These are phyloP conservation scores for Plantago rigida DNA, from an alignment of 305 asterid genomes.

Conservation along the genomic window DNA sequence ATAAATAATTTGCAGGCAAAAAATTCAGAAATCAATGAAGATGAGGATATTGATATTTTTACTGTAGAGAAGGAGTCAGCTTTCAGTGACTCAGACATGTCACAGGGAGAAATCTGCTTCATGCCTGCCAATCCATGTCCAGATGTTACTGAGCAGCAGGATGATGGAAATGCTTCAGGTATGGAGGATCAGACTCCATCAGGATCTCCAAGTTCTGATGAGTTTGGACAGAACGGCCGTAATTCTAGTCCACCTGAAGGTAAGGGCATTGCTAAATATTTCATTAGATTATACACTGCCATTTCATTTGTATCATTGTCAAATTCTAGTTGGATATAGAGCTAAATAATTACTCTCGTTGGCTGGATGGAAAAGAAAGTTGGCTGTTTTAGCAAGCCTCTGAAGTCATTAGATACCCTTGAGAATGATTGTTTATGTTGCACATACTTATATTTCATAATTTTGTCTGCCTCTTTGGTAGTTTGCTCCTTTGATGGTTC, in stretches of 20 bases:
- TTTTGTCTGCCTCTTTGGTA: too few relatives aligned
- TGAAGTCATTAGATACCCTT: conserved; percentile 9
- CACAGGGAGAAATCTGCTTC: conserved; percentile 62
- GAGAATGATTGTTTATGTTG: conserved; percentile 6
- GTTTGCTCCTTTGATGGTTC: too few relatives aligned
- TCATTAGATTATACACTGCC: too few relatives aligned
- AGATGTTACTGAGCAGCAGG: conserved; percentile 64
- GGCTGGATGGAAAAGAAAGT: too few relatives aligned
- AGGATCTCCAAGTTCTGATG: conserved; percentile 67
- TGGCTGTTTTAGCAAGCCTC: not conserved
- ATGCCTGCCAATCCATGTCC: conserved; percentile 72
- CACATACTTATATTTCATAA: not conserved
- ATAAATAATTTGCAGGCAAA: conserved; percentile 46
- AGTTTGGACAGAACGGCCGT: conserved; percentile 66
- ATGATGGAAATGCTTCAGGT: conserved; percentile 43
- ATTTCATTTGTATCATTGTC: too few relatives aligned
- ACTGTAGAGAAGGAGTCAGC: conserved; percentile 59
- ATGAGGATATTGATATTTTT: conserved; percentile 63
- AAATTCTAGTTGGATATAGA: too few relatives aligned
- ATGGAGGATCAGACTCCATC: conserved; percentile 58
- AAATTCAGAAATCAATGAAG: conserved; percentile 59
- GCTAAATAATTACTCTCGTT: too few relatives aligned
- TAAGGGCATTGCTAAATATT: conserved; percentile 6
- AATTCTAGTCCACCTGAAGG: conserved; percentile 72
- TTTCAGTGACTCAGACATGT: conserved; percentile 81